Percentiles rank a stretch among this genome's conserved stretches.
phyloP scores from a whole-genome alignment of 306 rosid species.

The Arachis hypogaea region DNA sequence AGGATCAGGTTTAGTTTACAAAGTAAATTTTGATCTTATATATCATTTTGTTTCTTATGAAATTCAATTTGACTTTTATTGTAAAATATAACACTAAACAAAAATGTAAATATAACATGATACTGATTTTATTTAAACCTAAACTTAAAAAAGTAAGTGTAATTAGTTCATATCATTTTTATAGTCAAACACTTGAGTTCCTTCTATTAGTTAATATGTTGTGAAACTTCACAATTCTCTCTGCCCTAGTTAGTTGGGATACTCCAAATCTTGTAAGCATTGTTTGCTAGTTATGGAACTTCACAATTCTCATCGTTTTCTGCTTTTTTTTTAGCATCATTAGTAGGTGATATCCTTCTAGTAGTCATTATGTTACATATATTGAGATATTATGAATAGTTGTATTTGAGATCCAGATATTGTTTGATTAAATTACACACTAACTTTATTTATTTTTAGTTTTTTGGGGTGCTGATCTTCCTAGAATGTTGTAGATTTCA shows the following conservation, averaged over 20 bases:
- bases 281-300: conserved; percentile 17
- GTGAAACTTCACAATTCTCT: conserved; percentile 58
- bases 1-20: too few species aligned
- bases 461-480: conserved; percentile 19
- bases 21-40: too few species aligned
- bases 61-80: too few species aligned
- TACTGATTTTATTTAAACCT: too few species aligned
- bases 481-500: conserved; percentile 62
- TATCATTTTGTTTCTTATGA: too few species aligned
- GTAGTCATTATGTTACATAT: not conserved
- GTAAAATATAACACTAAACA: too few species aligned
- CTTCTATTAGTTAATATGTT: too few species aligned
- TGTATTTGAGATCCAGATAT: conserved; percentile 19
- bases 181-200: too few species aligned
- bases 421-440: conserved; percentile 12
- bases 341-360: not conserved
- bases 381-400: not conserved
- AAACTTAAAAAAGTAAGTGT: too few species aligned
- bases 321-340: not conserved
- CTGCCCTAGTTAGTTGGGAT: conserved; percentile 92
- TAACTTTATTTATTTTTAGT: not conserved
- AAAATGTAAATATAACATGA: too few species aligned
- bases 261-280: conserved; percentile 87
- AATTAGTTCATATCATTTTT: too few species aligned
- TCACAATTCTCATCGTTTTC: conserved; percentile 13